Conservation (phyloP, 2,329 filamentous ascomycete species). For the Capronia epimyces region DNA sequence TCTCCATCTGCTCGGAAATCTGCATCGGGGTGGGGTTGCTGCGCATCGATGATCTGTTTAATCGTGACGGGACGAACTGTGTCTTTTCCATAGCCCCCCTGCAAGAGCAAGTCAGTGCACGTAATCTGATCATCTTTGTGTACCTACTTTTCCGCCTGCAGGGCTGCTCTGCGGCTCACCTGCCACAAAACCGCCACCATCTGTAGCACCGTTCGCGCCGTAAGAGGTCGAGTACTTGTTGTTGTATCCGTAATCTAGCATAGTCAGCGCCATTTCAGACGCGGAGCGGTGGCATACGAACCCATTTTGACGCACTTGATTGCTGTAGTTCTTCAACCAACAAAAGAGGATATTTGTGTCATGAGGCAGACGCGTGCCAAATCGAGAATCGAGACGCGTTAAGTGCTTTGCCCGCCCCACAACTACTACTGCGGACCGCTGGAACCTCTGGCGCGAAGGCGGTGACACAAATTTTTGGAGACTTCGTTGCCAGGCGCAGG, state of each 20-base stretch:
- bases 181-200: constrained; percentile 57
- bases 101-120: constrained; percentile 11
- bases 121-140: background rate
- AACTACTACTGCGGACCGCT: constrained; percentile 1
- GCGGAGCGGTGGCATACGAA: constrained; percentile 1
- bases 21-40: constrained; percentile 66
- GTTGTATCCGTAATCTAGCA: constrained; percentile 31
- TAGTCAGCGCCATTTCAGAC: background rate
- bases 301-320: constrained; percentile 11
- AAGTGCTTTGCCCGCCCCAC: constrained; percentile 5
- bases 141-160: constrained; percentile 38
- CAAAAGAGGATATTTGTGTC: background rate
- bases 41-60: constrained; percentile 83
- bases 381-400: constrained; percentile 10
- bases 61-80: constrained; percentile 90
- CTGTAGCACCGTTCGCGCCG: constrained; percentile 50
- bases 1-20: constrained; percentile 79
- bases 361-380: background rate
- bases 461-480: constrained; percentile 16
- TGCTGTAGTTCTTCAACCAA: background rate
- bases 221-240: constrained; percentile 53
- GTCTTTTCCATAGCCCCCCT: constrained; percentile 61
- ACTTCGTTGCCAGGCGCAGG: constrained; percentile 8
- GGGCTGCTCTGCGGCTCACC: constrained; percentile 47
- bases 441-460: background rate